These are phyloP conservation scores for Colletotrichum limetticola DNA, from an alignment of 2,329 filamentous ascomycete species.

Conservation along the genomic window DNA sequence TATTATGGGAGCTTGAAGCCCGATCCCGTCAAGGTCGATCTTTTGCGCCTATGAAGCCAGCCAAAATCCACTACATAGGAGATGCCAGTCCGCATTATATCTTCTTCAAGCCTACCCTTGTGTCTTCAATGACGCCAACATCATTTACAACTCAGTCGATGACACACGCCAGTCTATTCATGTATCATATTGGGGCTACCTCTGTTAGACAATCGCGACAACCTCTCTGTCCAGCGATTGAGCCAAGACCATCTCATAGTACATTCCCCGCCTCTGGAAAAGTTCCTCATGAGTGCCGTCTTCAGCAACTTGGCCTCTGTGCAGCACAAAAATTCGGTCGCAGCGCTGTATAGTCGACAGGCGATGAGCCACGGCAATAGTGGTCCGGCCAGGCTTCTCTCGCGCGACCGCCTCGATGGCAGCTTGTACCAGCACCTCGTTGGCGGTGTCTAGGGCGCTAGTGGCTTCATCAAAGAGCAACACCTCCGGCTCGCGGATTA, in stretches of 20 bases:
- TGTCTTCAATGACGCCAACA: no score
- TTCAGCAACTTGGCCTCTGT: constrained; percentile 65
- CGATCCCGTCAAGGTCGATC: no score
- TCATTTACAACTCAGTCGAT: no score
- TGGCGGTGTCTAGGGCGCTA: constrained; percentile 60
- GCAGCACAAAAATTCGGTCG: constrained; percentile 70
- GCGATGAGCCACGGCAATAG: constrained; percentile 73
- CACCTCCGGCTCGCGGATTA: constrained; percentile 68
- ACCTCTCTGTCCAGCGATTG: neutral
- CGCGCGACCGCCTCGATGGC: constrained; percentile 38
- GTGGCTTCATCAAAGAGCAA: constrained; percentile 61
- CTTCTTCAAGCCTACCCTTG: no score
- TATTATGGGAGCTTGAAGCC: no score
- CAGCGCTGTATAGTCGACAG: constrained; percentile 61
- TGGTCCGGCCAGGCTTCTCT: constrained; percentile 52
- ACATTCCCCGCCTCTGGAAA: constrained; percentile 56
- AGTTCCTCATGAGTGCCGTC: constrained; percentile 69
- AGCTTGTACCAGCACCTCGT: constrained; percentile 57
- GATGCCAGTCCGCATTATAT: no score
- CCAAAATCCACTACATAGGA: no score
- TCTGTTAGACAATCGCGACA: no score
- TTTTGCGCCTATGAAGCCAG: no score
- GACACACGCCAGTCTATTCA: no score
- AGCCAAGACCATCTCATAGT: constrained; percentile 39
- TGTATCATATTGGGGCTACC: no score